These are phyloP conservation scores for Chenopodium berlandieri DNA, from an alignment of 148 eudicot genomes.

Conservation along the genomic window DNA sequence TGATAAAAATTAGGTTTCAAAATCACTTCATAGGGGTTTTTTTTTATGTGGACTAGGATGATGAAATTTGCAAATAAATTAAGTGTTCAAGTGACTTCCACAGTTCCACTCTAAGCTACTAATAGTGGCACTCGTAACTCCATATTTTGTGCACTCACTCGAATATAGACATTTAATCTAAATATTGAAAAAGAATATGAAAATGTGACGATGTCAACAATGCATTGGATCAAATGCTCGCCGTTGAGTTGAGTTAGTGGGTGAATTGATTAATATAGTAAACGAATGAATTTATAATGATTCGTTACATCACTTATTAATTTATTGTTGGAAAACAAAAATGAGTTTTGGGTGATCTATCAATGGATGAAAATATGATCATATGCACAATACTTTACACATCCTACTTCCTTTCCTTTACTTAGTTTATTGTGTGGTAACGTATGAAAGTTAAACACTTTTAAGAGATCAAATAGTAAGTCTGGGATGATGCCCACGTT, in stretches of 20 bases:
- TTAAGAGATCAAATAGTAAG: neutral
- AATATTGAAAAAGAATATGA: neutral
- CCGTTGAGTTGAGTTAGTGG: neutral
- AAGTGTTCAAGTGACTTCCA: no score
- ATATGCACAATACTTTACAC: neutral
- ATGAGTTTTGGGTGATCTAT: neutral
- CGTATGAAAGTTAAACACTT: neutral
- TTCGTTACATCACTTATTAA: neutral
- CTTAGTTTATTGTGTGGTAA: neutral
- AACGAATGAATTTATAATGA: neutral
- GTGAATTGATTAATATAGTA: neutral
- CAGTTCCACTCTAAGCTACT: no score
- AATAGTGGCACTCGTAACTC: no score
- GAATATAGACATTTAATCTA: neutral
- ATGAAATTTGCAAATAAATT: no score
- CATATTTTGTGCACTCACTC: no score
- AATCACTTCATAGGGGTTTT: no score
- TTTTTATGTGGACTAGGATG: no score
- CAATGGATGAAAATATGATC: neutral
- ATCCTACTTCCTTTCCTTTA: neutral
- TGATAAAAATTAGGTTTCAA: no score
- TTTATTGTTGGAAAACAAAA: neutral
- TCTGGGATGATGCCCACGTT: no score
- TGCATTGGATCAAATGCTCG: neutral
- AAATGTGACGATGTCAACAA: neutral